A percentile compares a stretch with the other conserved stretches of the same genome.
phyloP scores from a whole-genome alignment of 345 rosid genomes.

The Hibiscus tridactylites region DNA sequence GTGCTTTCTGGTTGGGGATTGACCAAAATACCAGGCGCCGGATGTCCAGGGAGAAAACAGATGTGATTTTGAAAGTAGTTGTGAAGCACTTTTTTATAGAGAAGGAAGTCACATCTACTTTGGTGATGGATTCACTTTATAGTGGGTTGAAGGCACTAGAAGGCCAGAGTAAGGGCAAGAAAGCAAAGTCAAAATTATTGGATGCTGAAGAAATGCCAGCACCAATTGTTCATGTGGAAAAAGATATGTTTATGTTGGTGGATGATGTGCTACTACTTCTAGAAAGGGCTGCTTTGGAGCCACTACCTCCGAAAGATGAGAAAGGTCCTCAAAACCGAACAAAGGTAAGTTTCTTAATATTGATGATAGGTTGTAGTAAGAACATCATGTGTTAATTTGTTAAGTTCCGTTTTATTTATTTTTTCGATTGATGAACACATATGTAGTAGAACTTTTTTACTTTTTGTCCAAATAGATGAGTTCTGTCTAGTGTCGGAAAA shows the following conservation, averaged over 20 bases:
- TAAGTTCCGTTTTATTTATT: background rate
- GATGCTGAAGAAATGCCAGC: conserved; percentile 65
- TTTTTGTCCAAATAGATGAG: background rate
- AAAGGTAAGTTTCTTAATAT: conserved; percentile 40
- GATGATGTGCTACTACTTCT: conserved; percentile 70
- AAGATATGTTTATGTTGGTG: conserved; percentile 71
- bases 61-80: conserved; percentile 68
- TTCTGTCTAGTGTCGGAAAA: background rate
- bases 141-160: conserved; percentile 96
- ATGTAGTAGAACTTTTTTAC: background rate
- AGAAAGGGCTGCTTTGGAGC: conserved; percentile 78
- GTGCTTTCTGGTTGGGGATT: conserved; percentile 76
- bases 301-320: conserved; percentile 80
- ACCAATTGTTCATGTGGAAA: conserved; percentile 65
- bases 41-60: conserved; percentile 81
- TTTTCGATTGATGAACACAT: background rate
- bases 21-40: conserved; percentile 58
- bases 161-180: conserved; percentile 61
- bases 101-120: conserved; percentile 91
- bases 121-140: conserved; percentile 97
- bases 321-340: conserved; percentile 74
- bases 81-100: conserved; percentile 86
- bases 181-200: conserved; percentile 39
- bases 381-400: background rate
- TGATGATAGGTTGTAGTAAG: background rate